A percentile compares a stretch with the other conserved stretches of the same genome.
Conservation (phyloP, 2,329 filamentous ascomycete genomes). For the Pyrenophora tritici-repentis region DNA sequence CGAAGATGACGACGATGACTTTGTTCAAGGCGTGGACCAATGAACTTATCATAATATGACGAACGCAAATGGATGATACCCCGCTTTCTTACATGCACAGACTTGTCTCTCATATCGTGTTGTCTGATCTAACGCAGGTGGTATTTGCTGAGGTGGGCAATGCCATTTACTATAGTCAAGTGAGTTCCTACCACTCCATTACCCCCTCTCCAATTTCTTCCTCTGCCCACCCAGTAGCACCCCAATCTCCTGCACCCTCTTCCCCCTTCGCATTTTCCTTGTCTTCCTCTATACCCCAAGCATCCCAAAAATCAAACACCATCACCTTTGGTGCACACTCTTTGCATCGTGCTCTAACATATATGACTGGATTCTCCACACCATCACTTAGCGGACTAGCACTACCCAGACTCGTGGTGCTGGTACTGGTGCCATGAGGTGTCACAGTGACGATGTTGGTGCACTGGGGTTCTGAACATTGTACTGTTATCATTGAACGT, state of each 20-base stretch:
- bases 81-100: neutral
- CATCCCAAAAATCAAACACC: neutral
- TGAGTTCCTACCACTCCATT: too few species aligned
- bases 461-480: constrained; percentile 2
- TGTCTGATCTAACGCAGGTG: too few species aligned
- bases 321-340: constrained; percentile 1
- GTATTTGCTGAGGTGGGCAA: too few species aligned
- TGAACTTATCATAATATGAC: neutral
- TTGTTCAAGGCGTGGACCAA: neutral
- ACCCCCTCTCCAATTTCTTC: neutral
- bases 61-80: constrained; percentile 12
- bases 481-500: neutral
- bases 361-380: neutral
- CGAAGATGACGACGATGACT: neutral
- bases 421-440: neutral
- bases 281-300: neutral
- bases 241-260: neutral
- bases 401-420: neutral
- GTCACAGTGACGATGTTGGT: neutral
- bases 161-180: too few species aligned
- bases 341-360: constrained; percentile 6
- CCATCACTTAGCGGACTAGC: too few species aligned
- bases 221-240: neutral
- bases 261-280: neutral
- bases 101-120: too few species aligned